Conservation (phyloP, 805 yeast genomes). For the Wickerhamiella parazyma region DNA sequence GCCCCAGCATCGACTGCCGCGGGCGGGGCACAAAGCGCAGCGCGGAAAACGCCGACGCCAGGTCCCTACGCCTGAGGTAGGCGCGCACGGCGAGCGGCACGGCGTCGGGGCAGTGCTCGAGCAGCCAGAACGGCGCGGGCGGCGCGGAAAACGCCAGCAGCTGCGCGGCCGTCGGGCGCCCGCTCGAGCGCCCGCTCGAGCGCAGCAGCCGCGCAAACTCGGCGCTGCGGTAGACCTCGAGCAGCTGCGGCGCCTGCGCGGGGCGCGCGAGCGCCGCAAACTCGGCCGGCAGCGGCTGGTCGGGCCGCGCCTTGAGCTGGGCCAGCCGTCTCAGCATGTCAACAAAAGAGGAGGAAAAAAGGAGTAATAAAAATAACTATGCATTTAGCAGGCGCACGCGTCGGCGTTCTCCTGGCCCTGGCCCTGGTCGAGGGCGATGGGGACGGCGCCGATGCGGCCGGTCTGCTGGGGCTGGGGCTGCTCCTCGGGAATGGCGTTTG, state of each 20-base stretch:
- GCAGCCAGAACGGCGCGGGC: background rate
- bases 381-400: conserved; percentile 8
- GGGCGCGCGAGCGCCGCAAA: background rate
- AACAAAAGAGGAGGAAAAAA: too few species aligned
- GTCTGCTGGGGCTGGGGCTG: conserved; percentile 18
- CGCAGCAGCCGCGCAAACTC: background rate
- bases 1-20: background rate
- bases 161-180: too few species aligned
- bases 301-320: background rate
- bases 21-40: background rate
- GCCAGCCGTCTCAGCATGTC: background rate
- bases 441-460: conserved; percentile 18
- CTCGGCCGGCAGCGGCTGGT: background rate
- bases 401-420: background rate
- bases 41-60: background rate
- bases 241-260: background rate
- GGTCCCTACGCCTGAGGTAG: background rate
- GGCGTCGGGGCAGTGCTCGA: background rate
- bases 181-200: too few species aligned
- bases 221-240: background rate
- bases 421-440: conserved; percentile 2
- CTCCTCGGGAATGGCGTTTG: conserved; percentile 65
- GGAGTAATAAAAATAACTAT: background rate
- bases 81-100: conserved; percentile 1
- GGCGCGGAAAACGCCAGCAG: background rate